Evolutionary conservation across 345 rosid genomes (phyloP).

Genomic region (Sisymbrium altissimum): DNA sequence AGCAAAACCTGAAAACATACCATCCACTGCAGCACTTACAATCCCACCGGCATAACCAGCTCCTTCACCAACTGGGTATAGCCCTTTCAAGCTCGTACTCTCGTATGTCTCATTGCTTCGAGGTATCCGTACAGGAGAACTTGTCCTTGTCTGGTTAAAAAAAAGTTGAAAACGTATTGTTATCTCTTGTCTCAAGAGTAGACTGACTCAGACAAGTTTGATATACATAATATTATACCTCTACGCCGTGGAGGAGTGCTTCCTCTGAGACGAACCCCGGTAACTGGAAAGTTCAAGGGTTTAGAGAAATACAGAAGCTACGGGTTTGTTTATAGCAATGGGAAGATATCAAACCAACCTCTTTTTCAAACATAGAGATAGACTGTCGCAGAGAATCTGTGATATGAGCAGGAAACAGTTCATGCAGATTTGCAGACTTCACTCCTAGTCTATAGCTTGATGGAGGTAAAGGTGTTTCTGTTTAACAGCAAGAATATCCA

Average conservation of each 20-base stretch:
- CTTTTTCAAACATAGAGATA: constrained; percentile 68
- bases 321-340: not conserved
- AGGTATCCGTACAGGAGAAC: constrained; percentile 81
- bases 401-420: constrained; percentile 63
- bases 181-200: not conserved
- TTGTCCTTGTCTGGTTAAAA: constrained; percentile 71
- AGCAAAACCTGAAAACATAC: constrained; percentile 81
- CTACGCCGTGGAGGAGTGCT: constrained; percentile 95
- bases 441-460: constrained; percentile 94
- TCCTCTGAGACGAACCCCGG: constrained; percentile 84
- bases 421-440: constrained; percentile 78
- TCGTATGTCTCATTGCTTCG: constrained; percentile 67
- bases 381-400: constrained; percentile 71
- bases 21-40: constrained; percentile 97
- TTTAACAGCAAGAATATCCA: constrained; percentile 24
- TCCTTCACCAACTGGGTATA: constrained; percentile 96
- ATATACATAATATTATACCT: constrained; percentile 44
- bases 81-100: constrained; percentile 70
- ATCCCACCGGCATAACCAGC: constrained; percentile 99
- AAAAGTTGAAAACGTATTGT: not conserved
- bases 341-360: constrained; percentile 41
- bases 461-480: constrained; percentile 70
- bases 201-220: not conserved
- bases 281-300: constrained; percentile 53
- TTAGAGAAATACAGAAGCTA: constrained; percentile 9